A percentile compares a stretch with the other conserved stretches of the same genome.
phyloP scores from a whole-genome alignment of 2,329 filamentous ascomycete genomes.

The Alternaria conjuncta region DNA sequence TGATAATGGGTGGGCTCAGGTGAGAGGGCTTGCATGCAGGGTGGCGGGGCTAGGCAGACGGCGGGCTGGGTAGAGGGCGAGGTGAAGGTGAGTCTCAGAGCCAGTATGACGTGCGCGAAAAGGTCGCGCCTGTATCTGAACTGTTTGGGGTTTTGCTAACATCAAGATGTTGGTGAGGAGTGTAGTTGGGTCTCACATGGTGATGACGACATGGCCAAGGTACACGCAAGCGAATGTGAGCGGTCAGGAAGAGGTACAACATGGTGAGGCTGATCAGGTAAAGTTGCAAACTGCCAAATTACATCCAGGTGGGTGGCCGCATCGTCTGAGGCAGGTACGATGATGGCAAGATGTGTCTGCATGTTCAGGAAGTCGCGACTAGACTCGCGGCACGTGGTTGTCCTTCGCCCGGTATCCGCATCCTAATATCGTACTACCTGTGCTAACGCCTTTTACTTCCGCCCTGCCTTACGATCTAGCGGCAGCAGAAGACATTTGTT shows the following conservation, averaged over 20 bases:
- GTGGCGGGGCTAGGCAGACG: background rate
- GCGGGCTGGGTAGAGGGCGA: background rate
- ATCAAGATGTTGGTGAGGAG: background rate
- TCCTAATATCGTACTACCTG: background rate
- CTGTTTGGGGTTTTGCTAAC: background rate
- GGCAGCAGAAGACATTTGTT: background rate
- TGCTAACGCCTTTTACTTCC: background rate
- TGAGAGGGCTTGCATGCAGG: background rate
- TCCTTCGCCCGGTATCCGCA: background rate
- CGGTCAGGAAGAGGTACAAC: background rate
- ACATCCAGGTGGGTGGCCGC: background rate
- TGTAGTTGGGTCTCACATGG: background rate
- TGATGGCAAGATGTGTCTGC: background rate
- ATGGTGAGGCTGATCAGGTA: background rate
- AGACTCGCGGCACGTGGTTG: background rate
- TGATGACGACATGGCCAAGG: background rate
- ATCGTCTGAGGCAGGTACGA: background rate
- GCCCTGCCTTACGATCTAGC: background rate
- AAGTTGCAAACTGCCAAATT: rapidly evolving
- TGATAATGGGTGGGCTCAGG: background rate
- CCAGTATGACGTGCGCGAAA: background rate
- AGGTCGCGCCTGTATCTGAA: background rate
- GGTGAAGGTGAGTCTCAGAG: background rate
- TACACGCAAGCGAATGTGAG: background rate
- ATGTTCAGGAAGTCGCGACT: background rate